These are phyloP conservation scores for barrel medic (Medicago truncatula) DNA, from an alignment of 306 rosid genomes.

Conservation along the genomic window DNA sequence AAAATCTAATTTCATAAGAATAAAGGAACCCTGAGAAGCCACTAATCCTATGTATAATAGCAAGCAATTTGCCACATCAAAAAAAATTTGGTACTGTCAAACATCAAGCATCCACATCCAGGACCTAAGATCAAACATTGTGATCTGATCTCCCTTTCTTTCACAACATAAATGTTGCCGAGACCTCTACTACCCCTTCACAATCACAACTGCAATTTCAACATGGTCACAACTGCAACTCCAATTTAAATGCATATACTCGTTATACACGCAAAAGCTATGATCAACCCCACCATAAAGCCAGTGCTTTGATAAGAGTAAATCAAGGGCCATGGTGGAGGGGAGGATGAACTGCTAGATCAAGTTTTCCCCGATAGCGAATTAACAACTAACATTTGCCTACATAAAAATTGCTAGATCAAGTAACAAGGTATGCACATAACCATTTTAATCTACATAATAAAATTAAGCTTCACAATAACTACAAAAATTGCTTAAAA, in stretches of 20 bases:
- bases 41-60: neutral
- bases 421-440: conserved; percentile 1
- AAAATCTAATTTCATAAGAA: neutral
- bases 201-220: neutral
- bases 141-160: neutral
- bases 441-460: neutral
- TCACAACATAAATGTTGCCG: neutral
- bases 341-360: neutral
- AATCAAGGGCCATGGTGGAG: conserved; percentile 10
- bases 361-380: too few relatives aligned
- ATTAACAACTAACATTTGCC: neutral
- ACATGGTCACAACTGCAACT: neutral
- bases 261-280: neutral
- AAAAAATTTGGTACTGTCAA: too few relatives aligned
- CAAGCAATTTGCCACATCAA: conserved; percentile 5
- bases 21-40: neutral
- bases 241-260: neutral
- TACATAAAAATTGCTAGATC: conserved; percentile 3
- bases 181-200: neutral
- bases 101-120: neutral
- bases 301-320: neutral
- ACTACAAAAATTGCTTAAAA: neutral
- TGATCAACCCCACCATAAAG: neutral
- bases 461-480: conserved; percentile 8
- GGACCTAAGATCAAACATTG: neutral